phyloP scores from a whole-genome alignment of 305 asterid species.

The Fraxinus ornus region DNA sequence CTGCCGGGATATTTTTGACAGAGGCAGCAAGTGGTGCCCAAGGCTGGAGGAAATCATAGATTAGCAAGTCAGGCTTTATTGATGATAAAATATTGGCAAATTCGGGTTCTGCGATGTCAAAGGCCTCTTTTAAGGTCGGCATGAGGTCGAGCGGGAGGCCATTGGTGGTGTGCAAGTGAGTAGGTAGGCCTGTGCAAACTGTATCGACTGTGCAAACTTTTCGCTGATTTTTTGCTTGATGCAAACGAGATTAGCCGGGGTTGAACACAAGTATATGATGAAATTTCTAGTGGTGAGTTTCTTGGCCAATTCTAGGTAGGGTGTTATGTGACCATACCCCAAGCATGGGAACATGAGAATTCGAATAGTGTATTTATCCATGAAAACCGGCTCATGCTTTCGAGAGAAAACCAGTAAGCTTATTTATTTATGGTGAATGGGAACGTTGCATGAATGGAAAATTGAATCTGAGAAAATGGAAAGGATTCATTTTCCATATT shows the following conservation, averaged over 20 bases:
- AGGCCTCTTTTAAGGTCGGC: background rate
- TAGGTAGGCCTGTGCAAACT: background rate
- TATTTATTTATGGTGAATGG: slow-evolving; percentile 4
- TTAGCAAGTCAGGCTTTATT: background rate
- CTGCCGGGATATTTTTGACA: background rate
- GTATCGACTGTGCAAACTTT: slow-evolving; percentile 1
- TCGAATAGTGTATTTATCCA: background rate
- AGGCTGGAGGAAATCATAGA: background rate
- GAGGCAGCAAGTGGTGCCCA: background rate
- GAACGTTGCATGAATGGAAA: slow-evolving; percentile 7
- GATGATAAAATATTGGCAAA: background rate
- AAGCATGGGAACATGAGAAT: background rate
- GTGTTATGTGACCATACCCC: background rate
- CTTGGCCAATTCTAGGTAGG: slow-evolving; percentile 32
- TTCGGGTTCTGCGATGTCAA: background rate
- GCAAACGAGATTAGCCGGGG: background rate
- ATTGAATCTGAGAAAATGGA: background rate
- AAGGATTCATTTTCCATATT: slow-evolving; percentile 2
- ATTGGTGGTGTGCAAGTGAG: background rate
- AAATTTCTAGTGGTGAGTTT: slow-evolving; percentile 31
- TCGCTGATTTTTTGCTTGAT: slow-evolving; percentile 15
- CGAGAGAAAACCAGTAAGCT: background rate
- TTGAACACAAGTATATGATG: background rate
- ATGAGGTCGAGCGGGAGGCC: background rate
- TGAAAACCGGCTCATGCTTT: background rate